Conservation (phyloP, 1,284 basidiomycete genomes). For the Farysia itapuensis region DNA sequence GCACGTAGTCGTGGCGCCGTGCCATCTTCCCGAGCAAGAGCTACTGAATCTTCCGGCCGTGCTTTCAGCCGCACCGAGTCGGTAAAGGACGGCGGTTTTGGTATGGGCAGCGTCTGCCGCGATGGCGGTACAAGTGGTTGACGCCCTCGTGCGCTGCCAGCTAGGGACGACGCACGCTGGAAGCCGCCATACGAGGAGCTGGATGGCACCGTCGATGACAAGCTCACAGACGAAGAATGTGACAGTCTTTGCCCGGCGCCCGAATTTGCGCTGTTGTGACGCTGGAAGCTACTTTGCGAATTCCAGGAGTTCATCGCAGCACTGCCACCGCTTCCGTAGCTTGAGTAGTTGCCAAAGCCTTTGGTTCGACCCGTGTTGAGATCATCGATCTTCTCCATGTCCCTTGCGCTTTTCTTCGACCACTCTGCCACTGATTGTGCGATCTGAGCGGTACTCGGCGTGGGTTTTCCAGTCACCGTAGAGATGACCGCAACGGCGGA, state of each 20-base stretch:
- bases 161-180: conserved; percentile 22
- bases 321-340: conserved; percentile 26
- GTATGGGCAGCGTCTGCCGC: conserved; percentile 5
- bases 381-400: conserved; percentile 21
- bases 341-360: conserved; percentile 21
- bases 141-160: conserved; percentile 1
- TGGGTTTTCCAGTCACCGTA: conserved; percentile 9
- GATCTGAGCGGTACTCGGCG: conserved; percentile 6
- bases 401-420: conserved; percentile 10
- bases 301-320: conserved; percentile 31
- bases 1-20: conserved; percentile 24
- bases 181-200: conserved; percentile 8
- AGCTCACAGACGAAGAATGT: background rate
- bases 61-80: conserved; percentile 26
- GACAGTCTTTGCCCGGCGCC: conserved; percentile 1
- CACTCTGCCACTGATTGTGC: conserved; percentile 7
- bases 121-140: conserved; percentile 23
- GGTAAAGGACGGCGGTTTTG: conserved; percentile 16
- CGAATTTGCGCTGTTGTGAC: conserved; percentile 10
- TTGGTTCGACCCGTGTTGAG: conserved; percentile 20
- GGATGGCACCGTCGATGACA: conserved; percentile 7
- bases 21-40: conserved; percentile 8
- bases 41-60: conserved; percentile 23
- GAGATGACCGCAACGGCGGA: conserved; percentile 8
- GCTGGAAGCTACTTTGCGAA: conserved; percentile 23